phyloP scores from a whole-genome alignment of 441 rosid genomes.

The Biscutella laevigata region DNA sequence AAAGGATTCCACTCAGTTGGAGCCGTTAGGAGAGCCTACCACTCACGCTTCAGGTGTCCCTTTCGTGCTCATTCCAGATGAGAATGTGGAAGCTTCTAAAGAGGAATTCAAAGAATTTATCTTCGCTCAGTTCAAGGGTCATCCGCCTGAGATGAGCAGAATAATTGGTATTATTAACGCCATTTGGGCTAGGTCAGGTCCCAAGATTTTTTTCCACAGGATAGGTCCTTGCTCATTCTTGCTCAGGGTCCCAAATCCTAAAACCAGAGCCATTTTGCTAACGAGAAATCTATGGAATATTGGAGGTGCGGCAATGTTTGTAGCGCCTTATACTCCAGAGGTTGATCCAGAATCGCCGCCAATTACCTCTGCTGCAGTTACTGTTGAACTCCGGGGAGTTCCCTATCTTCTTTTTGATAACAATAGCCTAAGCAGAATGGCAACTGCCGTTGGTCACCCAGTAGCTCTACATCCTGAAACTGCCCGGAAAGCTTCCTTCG shows the following conservation, averaged over 20 bases:
- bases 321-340: not conserved
- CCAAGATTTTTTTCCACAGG: not conserved
- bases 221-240: not conserved
- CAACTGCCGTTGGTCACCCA: too few species aligned
- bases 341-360: not conserved
- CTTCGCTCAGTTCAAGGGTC: not conserved
- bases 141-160: not conserved
- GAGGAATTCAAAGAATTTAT: not conserved
- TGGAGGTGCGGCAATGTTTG: not conserved
- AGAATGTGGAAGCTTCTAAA: not conserved
- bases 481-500: too few species aligned
- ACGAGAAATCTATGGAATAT: not conserved
- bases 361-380: not conserved
- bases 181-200: not conserved
- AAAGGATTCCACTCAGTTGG: too few species aligned
- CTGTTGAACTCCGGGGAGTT: not conserved
- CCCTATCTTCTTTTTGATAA: too few species aligned
- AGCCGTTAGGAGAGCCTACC: too few species aligned
- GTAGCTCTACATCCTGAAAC: too few species aligned
- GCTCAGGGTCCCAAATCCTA: not conserved
- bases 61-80: not conserved
- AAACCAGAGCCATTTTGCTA: not conserved
- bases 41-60: too few species aligned
- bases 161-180: not conserved
- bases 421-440: too few species aligned